Conservation (phyloP, 768 basidiomycete species). For the Russula sp. region DNA sequence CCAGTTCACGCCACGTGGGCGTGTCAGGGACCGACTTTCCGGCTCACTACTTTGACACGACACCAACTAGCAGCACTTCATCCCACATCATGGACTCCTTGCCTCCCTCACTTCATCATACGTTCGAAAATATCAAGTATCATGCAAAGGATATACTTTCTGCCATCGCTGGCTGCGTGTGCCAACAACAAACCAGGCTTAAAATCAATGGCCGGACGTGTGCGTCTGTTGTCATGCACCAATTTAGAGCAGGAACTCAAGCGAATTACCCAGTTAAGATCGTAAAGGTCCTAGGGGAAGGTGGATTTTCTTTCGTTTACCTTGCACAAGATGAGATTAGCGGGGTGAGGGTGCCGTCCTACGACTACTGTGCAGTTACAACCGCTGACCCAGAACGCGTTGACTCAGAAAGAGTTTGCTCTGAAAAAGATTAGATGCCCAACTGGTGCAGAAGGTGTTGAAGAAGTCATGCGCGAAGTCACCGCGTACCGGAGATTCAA, state of each 20-base stretch:
- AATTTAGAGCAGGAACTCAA: background rate
- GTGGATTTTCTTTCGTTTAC: slow-evolving; percentile 91
- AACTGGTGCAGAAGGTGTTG: slow-evolving; percentile 79
- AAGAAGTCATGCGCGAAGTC: slow-evolving; percentile 83
- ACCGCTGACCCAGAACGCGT: background rate
- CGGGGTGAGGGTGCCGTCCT: slow-evolving; percentile 48
- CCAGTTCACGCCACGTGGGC: background rate
- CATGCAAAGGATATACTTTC: slow-evolving; percentile 78
- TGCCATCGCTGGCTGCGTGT: slow-evolving; percentile 76
- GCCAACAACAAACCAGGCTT: slow-evolving; percentile 75
- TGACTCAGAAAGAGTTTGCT: slow-evolving; percentile 75
- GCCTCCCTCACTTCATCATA: slow-evolving; percentile 28
- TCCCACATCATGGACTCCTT: slow-evolving; percentile 16
- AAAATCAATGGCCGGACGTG: slow-evolving; percentile 96
- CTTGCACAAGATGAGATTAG: slow-evolving; percentile 81
- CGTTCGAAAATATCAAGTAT: slow-evolving; percentile 57
- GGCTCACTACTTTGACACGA: too few relatives aligned
- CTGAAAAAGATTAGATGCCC: slow-evolving; percentile 97
- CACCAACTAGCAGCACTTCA: too few relatives aligned
- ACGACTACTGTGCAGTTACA: slow-evolving; percentile 5
- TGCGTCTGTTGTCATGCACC: slow-evolving; percentile 36
- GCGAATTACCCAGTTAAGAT: slow-evolving; percentile 60
- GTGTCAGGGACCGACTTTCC: too few relatives aligned
- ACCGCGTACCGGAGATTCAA: slow-evolving; percentile 94
- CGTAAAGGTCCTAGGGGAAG: slow-evolving; percentile 89